Evolutionary conservation across 306 rosid genomes (phyloP).

Genomic region (Corylus avellana): DNA sequence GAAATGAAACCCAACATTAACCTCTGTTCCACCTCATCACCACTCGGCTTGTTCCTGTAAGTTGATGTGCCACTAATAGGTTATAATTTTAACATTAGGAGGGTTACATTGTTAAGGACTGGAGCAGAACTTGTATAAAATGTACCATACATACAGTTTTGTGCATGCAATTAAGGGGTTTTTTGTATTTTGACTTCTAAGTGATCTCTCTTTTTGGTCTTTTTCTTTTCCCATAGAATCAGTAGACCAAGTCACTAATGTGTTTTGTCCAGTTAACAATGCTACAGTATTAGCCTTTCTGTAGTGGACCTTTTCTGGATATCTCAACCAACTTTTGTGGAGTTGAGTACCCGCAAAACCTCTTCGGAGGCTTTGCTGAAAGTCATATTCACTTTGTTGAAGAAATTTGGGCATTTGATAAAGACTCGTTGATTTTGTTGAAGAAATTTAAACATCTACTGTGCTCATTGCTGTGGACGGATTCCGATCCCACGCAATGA

Average conservation of each 20-base stretch:
- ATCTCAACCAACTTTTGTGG: neutral
- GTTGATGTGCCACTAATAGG: neutral
- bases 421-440: too few species aligned
- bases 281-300: neutral
- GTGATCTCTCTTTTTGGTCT: neutral
- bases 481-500: too few species aligned
- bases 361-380: neutral
- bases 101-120: neutral
- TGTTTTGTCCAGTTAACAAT: neutral
- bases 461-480: too few species aligned
- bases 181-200: neutral
- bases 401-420: neutral
- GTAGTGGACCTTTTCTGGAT: neutral
- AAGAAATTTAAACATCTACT: too few species aligned
- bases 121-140: neutral
- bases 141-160: neutral
- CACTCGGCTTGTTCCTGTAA: slow-evolving; percentile 15
- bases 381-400: neutral
- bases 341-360: neutral
- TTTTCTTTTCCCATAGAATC: neutral
- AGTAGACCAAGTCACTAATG: neutral
- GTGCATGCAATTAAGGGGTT: neutral
- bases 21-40: slow-evolving; percentile 16
- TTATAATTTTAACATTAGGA: neutral
- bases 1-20: slow-evolving; percentile 2